These are phyloP conservation scores for Stentor roeselii DNA, from an alignment of 73 alveolate species.

Conservation along the genomic window DNA sequence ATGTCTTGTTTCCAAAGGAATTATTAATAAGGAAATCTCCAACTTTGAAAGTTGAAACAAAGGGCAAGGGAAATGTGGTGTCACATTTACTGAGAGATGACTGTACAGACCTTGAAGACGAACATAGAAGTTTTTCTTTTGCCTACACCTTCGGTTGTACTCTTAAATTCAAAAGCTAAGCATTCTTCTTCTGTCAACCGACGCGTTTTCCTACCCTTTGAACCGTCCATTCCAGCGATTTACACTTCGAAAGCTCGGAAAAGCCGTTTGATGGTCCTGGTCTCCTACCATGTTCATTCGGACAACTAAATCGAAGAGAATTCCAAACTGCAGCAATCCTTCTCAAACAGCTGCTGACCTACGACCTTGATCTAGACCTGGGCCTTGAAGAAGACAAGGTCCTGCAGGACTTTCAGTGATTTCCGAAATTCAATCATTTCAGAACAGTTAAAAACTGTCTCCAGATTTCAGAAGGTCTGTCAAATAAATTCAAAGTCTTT, in stretches of 20 bases:
- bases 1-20: conserved; percentile 72
- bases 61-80: conserved; percentile 45
- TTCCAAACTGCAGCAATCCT: conserved; percentile 75
- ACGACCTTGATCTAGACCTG: conserved; percentile 27
- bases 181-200: conserved; percentile 71
- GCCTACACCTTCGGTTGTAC: conserved; percentile 94
- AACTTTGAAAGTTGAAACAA: background rate
- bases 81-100: conserved; percentile 52
- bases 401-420: conserved; percentile 79
- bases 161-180: conserved; percentile 73
- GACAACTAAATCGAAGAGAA: conserved; percentile 60
- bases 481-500: conserved; percentile 78
- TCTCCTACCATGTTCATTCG: conserved; percentile 44
- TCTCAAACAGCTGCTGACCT: conserved; percentile 72
- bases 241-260: conserved; percentile 29
- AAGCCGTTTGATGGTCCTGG: conserved; percentile 57
- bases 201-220: conserved; percentile 89
- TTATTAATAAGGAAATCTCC: conserved; percentile 56
- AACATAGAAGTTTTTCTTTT: conserved; percentile 60
- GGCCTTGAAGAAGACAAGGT: conserved; percentile 42
- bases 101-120: conserved; percentile 44
- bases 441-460: conserved; percentile 86
- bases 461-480: conserved; percentile 79
- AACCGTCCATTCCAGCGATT: conserved; percentile 45
- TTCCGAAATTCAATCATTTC: conserved; percentile 96